These are phyloP conservation scores for Alternaria incomplexa DNA, from an alignment of 2,329 filamentous ascomycete genomes.

Conservation along the genomic window DNA sequence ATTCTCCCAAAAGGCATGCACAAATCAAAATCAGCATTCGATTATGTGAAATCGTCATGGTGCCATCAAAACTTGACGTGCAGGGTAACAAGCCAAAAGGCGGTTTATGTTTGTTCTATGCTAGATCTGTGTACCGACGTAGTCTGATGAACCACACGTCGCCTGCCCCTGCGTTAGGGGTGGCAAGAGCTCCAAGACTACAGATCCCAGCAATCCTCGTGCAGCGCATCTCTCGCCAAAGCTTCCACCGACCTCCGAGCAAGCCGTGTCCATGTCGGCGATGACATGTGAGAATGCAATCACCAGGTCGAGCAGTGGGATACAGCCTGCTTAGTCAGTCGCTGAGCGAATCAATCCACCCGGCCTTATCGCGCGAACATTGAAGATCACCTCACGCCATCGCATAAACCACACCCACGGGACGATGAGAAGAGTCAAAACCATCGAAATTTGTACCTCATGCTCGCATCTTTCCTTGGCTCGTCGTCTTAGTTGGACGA, in stretches of 20 bases:
- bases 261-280: constrained; percentile 6
- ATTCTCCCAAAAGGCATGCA: constrained; percentile 4
- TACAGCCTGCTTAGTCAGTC: constrained; percentile 31
- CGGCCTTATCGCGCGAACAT: constrained; percentile 31
- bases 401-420: constrained; percentile 25
- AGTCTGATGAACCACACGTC: not conserved
- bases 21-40: constrained; percentile 23
- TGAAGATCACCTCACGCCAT: constrained; percentile 45
- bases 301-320: constrained; percentile 29
- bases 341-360: constrained; percentile 35
- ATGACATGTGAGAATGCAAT: constrained; percentile 17
- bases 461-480: constrained; percentile 29
- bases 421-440: constrained; percentile 14
- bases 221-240: constrained; percentile 27
- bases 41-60: not conserved
- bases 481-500: constrained; percentile 18
- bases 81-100: not conserved
- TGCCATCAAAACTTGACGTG: not conserved
- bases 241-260: constrained; percentile 14
- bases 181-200: not conserved
- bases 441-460: constrained; percentile 10
- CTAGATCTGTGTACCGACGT: not conserved
- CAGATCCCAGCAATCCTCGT: not conserved
- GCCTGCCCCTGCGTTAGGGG: constrained; percentile 10
- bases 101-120: not conserved